Evolutionary conservation across 768 basidiomycete species (phyloP), one percentile per base, ranked within the genome.

Genomic region (Suillus alpinus): DNA sequence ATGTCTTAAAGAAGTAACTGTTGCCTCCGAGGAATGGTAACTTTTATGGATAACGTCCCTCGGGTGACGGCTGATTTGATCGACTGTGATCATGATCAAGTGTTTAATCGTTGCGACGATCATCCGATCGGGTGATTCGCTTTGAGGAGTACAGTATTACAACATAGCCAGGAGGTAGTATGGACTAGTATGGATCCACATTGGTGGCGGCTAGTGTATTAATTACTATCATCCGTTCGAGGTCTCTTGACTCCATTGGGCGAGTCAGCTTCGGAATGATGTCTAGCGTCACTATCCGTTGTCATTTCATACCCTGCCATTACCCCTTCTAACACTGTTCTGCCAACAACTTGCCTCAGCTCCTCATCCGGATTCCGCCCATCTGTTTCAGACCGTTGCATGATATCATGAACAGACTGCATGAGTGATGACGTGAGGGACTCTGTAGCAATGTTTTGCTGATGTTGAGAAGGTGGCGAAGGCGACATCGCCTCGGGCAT

Each of bases 381-480:
- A 64, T 86, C 74, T 50, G 72, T 72, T 63, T 83, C 79, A 26
- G 81, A 81, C 40, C 79, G 83, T 59, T 81, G 79, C 80, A 91
- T 85, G 68, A 94, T 87, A 57, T 82, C 80, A 67, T 86, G 80
- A 43, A 89, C 85, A 29, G 84, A 83, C 56, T 76, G 73, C 77
- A 94, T 83, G 61, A 94, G 80, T 20, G 79, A 78, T 32, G 83
- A 79, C 4, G 92, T 90, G 61, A 94, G 81, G 37, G 78, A 73
- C 67, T 92, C 87, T n/a, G 91, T 86, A 37, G 83, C 84, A 34
- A 74, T 73, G 61, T 94, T 83, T 72, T 91, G 87, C 23, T 81
- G 78, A 64, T 89, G 83, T 68, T 89, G 85, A 5, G 89, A 90
- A 2, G 81, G 85, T 57, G 71, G 72, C 16, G 60, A 61, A 13